These are phyloP conservation scores for Lycium barbarum DNA, from an alignment of 257 asterid species.

Conservation along the genomic window DNA sequence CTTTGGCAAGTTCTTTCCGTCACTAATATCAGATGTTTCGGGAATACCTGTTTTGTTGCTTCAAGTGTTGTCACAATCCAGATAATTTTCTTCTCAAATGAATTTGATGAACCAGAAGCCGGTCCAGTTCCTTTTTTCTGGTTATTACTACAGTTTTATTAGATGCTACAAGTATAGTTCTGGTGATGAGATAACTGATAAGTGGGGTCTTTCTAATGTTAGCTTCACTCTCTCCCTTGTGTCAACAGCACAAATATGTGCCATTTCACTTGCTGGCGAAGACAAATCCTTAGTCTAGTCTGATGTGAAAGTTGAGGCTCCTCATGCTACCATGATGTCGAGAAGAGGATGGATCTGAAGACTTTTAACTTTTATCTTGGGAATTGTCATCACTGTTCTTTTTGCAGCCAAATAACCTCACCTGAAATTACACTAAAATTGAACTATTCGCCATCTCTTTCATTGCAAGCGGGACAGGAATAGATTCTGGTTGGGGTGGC, in stretches of 20 bases:
- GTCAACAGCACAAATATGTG: constrained; percentile 4
- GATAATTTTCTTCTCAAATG: not conserved
- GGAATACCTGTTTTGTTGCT: too few relatives aligned
- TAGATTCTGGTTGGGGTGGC: not conserved
- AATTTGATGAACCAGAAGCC: not conserved
- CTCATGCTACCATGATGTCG: not conserved
- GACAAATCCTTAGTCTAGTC: constrained; percentile 20
- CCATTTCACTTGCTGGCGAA: constrained; percentile 19
- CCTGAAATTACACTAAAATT: not conserved
- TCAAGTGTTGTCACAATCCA: not conserved
- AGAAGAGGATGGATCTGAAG: not conserved
- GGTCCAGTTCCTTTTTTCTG: not conserved
- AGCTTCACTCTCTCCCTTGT: constrained; percentile 19
- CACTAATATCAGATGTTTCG: not conserved
- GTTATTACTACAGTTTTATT: not conserved
- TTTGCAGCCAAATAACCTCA: constrained; percentile 12
- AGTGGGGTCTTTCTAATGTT: constrained; percentile 21
- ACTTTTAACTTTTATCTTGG: not conserved
- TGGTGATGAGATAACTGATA: constrained; percentile 1
- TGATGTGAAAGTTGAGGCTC: constrained; percentile 26
- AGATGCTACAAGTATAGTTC: not conserved
- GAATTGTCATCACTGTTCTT: not conserved
- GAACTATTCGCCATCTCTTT: not conserved
- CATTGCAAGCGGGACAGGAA: not conserved
- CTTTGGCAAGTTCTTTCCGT: not conserved